phyloP scores from a whole-genome alignment of 164 flowering plant species.

The Cinnamomum micranthum region DNA sequence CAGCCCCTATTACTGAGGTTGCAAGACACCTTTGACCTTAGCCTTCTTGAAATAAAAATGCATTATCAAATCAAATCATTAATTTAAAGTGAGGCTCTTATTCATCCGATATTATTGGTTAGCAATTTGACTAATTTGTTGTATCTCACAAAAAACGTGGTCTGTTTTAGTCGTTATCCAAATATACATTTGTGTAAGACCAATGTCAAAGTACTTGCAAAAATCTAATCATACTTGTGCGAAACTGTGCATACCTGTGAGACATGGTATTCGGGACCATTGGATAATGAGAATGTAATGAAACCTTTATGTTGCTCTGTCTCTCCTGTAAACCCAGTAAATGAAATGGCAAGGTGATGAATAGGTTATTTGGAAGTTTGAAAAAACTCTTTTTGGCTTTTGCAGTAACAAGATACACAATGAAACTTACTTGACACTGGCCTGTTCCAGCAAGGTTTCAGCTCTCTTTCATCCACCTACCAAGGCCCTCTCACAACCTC shows the following conservation, averaged over 20 bases:
- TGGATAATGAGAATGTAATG: slow-evolving; percentile 72
- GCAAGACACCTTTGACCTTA: too few species aligned
- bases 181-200: neutral
- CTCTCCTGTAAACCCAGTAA: slow-evolving; percentile 32
- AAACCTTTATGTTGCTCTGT: slow-evolving; percentile 52
- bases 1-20: too few species aligned
- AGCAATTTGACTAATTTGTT: too few species aligned
- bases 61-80: too few species aligned
- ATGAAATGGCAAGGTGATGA: neutral
- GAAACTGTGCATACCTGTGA: slow-evolving; percentile 59
- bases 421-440: slow-evolving; percentile 38
- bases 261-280: slow-evolving; percentile 93
- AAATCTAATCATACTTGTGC: neutral
- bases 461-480: slow-evolving; percentile 40
- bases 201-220: neutral
- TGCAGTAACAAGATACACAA: neutral
- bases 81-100: too few species aligned
- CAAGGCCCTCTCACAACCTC: slow-evolving; percentile 47
- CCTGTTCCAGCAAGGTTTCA: slow-evolving; percentile 66
- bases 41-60: too few species aligned
- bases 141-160: neutral
- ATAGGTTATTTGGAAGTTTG: neutral
- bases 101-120: too few species aligned
- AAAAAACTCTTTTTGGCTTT: neutral
- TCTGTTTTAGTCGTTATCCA: too few species aligned